phyloP scores from a whole-genome alignment of 148 eudicot species.

The Chenopodium quinoa region DNA sequence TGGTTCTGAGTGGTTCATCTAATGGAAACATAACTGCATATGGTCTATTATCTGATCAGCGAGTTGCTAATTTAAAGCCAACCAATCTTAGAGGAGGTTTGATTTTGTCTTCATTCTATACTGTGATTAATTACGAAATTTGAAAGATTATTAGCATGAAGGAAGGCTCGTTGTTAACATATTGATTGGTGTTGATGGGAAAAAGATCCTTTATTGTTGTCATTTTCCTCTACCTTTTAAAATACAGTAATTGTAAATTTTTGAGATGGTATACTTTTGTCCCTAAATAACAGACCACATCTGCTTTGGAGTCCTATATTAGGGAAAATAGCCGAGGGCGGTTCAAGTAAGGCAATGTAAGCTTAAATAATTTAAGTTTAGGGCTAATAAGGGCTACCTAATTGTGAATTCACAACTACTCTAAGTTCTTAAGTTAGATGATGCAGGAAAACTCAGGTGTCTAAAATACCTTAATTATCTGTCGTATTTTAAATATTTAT shows the following conservation, averaged over 20 bases:
- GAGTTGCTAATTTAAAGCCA: constrained; percentile 45
- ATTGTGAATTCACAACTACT: too few species aligned
- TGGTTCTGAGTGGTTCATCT: constrained; percentile 69
- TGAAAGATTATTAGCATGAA: background rate
- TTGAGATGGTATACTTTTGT: background rate
- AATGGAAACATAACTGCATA: constrained; percentile 51
- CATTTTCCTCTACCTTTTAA: background rate
- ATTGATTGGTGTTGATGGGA: background rate
- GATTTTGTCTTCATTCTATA: background rate
- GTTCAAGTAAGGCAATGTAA: too few species aligned
- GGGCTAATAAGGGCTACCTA: too few species aligned
- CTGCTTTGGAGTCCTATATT: background rate
- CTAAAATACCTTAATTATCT: too few species aligned
- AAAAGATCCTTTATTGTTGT: background rate
- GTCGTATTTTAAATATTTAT: too few species aligned
- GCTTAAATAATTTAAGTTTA: too few species aligned
- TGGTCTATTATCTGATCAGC: constrained; percentile 57
- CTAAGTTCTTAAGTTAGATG: too few species aligned
- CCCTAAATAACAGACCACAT: background rate
- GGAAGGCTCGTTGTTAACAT: background rate
- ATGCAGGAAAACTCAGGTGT: too few species aligned
- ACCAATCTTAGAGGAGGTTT: constrained; percentile 52
- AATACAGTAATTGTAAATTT: background rate
- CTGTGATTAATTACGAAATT: background rate
- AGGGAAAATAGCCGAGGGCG: background rate